These are phyloP conservation scores for Leptodontidium sp. DNA, from an alignment of 2,329 filamentous ascomycete genomes.

Conservation along the genomic window DNA sequence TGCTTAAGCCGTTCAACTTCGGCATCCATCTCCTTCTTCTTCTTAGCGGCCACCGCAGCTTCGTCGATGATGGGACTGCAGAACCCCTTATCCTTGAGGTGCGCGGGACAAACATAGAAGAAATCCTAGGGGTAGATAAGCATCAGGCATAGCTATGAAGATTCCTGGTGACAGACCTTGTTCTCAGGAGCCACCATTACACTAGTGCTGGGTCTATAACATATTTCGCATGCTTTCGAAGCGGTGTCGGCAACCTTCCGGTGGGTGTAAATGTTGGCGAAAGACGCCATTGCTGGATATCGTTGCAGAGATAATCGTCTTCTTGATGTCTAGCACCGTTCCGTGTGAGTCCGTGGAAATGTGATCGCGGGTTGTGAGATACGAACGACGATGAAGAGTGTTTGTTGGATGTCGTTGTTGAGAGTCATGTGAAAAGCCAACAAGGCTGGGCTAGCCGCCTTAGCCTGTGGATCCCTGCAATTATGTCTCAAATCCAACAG, in stretches of 20 bases:
- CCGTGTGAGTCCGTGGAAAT: background rate
- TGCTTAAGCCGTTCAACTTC: slow-evolving; percentile 70
- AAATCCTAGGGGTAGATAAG: slow-evolving; percentile 66
- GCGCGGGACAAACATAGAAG: slow-evolving; percentile 87
- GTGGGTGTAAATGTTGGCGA: slow-evolving; percentile 84
- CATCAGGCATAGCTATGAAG: background rate
- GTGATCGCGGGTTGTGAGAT: background rate
- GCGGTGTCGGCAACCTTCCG: slow-evolving; percentile 87
- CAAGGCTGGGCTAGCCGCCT: slow-evolving; percentile 13
- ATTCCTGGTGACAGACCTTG: slow-evolving; percentile 65
- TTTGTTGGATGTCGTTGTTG: slow-evolving; percentile 19
- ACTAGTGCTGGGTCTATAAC: slow-evolving; percentile 86
- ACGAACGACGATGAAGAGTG: slow-evolving; percentile 8
- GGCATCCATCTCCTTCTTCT: slow-evolving; percentile 70
- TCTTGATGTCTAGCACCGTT: background rate
- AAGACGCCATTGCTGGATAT: slow-evolving; percentile 48
- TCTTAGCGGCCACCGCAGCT: slow-evolving; percentile 65
- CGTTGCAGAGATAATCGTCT: background rate
- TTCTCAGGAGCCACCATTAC: slow-evolving; percentile 90
- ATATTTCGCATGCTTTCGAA: slow-evolving; percentile 87
- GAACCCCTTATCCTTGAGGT: slow-evolving; percentile 85
- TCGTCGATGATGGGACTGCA: slow-evolving; percentile 78
- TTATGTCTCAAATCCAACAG: slow-evolving; percentile 5
- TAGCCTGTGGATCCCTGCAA: slow-evolving; percentile 15
- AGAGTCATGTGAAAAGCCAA: slow-evolving; percentile 17